These are phyloP conservation scores for Camellia sinensis DNA, from an alignment of 148 eudicot genomes.

Conservation along the genomic window DNA sequence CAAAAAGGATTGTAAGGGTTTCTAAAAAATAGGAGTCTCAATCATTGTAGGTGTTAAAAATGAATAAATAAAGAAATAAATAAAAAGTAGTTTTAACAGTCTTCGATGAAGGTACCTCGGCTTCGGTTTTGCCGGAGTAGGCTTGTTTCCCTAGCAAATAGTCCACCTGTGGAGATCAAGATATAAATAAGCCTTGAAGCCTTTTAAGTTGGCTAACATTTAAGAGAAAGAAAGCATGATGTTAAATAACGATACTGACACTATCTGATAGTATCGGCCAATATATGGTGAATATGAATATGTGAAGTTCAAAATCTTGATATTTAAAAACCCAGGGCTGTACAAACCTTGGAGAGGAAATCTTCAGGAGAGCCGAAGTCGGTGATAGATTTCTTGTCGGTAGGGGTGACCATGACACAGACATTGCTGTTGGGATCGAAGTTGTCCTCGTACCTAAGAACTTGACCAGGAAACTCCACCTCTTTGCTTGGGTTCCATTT, in stretches of 20 bases:
- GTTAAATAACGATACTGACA: too few relatives aligned
- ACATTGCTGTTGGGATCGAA: conserved; percentile 83
- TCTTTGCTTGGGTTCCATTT: conserved; percentile 99
- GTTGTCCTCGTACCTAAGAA: conserved; percentile 88
- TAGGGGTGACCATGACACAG: conserved; percentile 54
- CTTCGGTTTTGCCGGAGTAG: conserved; percentile 78
- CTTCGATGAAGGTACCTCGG: conserved; percentile 58
- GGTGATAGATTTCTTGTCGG: conserved; percentile 89
- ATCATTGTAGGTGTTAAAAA: too few relatives aligned
- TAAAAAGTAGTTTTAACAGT: neutral
- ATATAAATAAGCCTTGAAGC: too few relatives aligned
- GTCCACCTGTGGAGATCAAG: conserved; percentile 51
- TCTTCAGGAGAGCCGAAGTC: conserved; percentile 89
- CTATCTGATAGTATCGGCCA: too few relatives aligned
- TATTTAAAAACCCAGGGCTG: too few relatives aligned
- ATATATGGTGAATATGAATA: too few relatives aligned
- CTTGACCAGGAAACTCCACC: conserved; percentile 90
- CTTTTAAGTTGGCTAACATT: neutral
- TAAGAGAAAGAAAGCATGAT: too few relatives aligned
- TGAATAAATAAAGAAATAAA: too few relatives aligned
- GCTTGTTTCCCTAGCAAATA: conserved; percentile 87
- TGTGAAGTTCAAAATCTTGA: too few relatives aligned
- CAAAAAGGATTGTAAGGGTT: too few relatives aligned
- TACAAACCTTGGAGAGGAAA: conserved; percentile 65
- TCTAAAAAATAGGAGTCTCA: too few relatives aligned